These are phyloP conservation scores for Starmerella sp. DNA, from an alignment of 805 yeast species.

Conservation along the genomic window DNA sequence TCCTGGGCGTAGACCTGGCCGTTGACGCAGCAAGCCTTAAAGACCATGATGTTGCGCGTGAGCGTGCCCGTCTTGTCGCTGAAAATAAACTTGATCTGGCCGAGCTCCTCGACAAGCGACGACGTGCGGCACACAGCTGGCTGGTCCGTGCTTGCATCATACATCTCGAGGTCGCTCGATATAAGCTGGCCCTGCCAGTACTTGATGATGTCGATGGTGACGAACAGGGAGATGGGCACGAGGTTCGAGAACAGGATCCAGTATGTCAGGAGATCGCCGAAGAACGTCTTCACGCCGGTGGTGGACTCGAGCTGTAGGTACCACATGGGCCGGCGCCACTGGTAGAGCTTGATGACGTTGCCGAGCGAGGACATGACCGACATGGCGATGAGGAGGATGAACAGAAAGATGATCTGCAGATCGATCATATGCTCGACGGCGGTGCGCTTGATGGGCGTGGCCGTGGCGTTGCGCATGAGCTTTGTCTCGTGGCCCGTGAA, in stretches of 20 bases:
- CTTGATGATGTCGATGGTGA: conserved; percentile 90
- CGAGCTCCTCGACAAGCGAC: conserved; percentile 89
- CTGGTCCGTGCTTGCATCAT: conserved; percentile 74
- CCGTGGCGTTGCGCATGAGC: conserved; percentile 96
- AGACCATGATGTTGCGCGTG: conserved; percentile 94
- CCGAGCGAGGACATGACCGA: conserved; percentile 79
- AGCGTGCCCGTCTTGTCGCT: conserved; percentile 97
- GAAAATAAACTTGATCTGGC: conserved; percentile 91
- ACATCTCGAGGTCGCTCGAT: conserved; percentile 88
- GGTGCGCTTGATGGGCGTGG: conserved; percentile 93
- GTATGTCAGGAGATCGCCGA: conserved; percentile 77
- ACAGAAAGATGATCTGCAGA: conserved; percentile 78
- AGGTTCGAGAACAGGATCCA: conserved; percentile 94
- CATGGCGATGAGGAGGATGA: conserved; percentile 63
- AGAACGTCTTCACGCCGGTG: conserved; percentile 58
- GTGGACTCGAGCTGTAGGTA: conserved; percentile 63
- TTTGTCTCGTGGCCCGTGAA: conserved; percentile 98
- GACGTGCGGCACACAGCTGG: conserved; percentile 95
- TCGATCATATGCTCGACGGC: conserved; percentile 94
- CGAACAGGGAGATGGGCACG: conserved; percentile 95
- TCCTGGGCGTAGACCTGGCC: conserved; percentile 80
- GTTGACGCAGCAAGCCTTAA: conserved; percentile 83
- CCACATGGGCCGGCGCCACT: conserved; percentile 41
- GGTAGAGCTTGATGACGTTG: conserved; percentile 60
- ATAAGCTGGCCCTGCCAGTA: conserved; percentile 92